Conservation (phyloP, 2,329 filamentous ascomycete species). For the Blastomyces gilchristii region DNA sequence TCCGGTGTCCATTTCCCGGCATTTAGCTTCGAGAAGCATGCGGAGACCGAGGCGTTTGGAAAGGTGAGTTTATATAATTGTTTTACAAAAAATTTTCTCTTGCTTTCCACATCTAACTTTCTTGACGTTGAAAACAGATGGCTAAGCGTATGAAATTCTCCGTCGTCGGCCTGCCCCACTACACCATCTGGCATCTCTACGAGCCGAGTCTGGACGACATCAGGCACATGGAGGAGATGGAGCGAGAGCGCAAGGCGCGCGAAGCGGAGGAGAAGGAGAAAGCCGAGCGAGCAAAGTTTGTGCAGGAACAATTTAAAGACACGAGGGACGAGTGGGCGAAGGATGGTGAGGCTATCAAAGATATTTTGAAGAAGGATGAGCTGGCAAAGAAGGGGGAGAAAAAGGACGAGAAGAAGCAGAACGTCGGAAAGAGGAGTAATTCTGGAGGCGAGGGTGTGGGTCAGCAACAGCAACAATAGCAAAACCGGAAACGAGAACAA, state of each 20-base stretch:
- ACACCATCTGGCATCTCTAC: slow-evolving; percentile 99
- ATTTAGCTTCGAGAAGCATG: slow-evolving; percentile 97
- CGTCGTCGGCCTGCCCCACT: slow-evolving; percentile 90
- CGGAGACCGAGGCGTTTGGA: slow-evolving; percentile 95
- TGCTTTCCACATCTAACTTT: slow-evolving; percentile 12
- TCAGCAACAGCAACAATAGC: background rate
- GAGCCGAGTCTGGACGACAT: slow-evolving; percentile 98
- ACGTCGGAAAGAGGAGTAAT: slow-evolving; percentile 5
- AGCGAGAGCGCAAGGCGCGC: slow-evolving; percentile 66
- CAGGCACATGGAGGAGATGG: slow-evolving; percentile 98
- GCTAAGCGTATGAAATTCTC: slow-evolving; percentile 92
- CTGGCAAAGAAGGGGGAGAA: slow-evolving; percentile 19
- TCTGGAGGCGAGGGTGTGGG: background rate
- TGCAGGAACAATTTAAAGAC: slow-evolving; percentile 71
- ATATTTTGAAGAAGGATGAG: slow-evolving; percentile 52
- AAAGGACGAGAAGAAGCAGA: slow-evolving; percentile 11
- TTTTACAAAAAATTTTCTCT: background rate
- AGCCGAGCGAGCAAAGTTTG: slow-evolving; percentile 61
- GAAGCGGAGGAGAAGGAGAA: slow-evolving; percentile 72
- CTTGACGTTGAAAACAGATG: slow-evolving; percentile 54
- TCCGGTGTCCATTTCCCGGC: slow-evolving; percentile 94
- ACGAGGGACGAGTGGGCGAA: slow-evolving; percentile 75
- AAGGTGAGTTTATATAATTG: slow-evolving; percentile 53
- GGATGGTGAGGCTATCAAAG: slow-evolving; percentile 70
- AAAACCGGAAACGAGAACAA: background rate